Percentiles rank a stretch among this genome's conserved stretches.
phyloP scores from a whole-genome alignment of 164 flowering plant species.

The Sextonia rubra region DNA sequence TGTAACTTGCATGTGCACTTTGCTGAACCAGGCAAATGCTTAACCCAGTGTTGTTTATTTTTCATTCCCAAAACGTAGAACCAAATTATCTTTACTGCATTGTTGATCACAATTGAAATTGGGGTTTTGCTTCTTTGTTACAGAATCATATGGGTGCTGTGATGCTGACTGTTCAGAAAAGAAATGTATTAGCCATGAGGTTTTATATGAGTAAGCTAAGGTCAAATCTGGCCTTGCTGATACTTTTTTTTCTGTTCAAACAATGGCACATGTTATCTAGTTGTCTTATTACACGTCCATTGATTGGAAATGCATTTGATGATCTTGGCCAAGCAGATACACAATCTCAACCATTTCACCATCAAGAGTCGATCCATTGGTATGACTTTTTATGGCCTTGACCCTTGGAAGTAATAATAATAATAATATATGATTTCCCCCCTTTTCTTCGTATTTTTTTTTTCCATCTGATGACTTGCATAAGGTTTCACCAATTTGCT shows the following conservation, averaged over 20 bases:
- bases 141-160: constrained; percentile 83
- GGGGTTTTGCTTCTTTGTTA: constrained; percentile 9
- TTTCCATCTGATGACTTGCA: background rate
- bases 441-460: background rate
- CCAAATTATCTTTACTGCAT: background rate
- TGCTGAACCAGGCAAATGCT: background rate
- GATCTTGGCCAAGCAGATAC: constrained; percentile 45
- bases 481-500: background rate
- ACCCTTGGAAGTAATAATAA: background rate
- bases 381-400: constrained; percentile 14
- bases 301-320: background rate
- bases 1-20: background rate
- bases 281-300: background rate
- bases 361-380: constrained; percentile 70
- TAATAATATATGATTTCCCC: background rate
- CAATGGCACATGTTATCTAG: background rate
- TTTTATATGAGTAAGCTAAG: constrained; percentile 66
- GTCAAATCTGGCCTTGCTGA: constrained; percentile 29
- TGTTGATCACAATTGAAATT: background rate
- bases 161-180: constrained; percentile 85
- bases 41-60: background rate
- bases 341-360: constrained; percentile 65
- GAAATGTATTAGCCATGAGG: constrained; percentile 58
- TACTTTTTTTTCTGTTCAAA: background rate
- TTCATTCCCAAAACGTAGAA: background rate